Conservation (phyloP, 148 eudicot species). For the Drosera capensis region DNA sequence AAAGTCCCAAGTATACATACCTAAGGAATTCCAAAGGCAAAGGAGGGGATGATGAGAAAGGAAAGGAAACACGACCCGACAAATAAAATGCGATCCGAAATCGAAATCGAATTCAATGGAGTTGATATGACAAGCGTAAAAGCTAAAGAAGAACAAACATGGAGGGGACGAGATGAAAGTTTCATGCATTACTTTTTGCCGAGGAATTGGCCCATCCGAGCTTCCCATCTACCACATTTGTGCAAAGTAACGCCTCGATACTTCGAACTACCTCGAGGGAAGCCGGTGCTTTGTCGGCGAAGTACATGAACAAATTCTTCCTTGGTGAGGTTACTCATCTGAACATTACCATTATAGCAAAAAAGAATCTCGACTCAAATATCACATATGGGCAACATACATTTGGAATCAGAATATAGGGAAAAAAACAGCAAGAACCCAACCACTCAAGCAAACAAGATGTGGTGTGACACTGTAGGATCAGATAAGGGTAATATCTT, state of each 20-base stretch:
- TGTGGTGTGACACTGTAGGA: not conserved
- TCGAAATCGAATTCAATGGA: not conserved
- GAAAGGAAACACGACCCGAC: not conserved
- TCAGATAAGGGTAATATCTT: not conserved
- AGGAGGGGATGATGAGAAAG: not conserved
- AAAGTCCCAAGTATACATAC: slow-evolving; percentile 91
- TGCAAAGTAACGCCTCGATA: slow-evolving; percentile 95
- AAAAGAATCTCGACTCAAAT: not conserved
- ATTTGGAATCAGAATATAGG: no score
- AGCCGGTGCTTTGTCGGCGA: slow-evolving; percentile 90
- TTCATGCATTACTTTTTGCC: slow-evolving; percentile 70
- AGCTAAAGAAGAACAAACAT: slow-evolving; percentile 1
- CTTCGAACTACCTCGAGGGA: slow-evolving; percentile 93
- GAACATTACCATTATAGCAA: not conserved
- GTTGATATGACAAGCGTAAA: not conserved
- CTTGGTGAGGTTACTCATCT: slow-evolving; percentile 88
- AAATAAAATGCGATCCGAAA: slow-evolving; percentile 8
- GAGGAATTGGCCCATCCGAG: slow-evolving; percentile 96
- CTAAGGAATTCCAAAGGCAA: slow-evolving; percentile 15
- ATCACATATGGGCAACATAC: no score
- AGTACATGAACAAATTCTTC: slow-evolving; percentile 97
- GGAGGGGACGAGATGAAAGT: not conserved
- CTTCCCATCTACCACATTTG: slow-evolving; percentile 99
- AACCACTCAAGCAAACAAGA: not conserved
- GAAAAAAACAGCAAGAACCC: not conserved